Percentiles rank a stretch among this genome's conserved stretches.
Conservation (phyloP, 78 protist genomes). For the Blattamonas nauphoetae region DNA sequence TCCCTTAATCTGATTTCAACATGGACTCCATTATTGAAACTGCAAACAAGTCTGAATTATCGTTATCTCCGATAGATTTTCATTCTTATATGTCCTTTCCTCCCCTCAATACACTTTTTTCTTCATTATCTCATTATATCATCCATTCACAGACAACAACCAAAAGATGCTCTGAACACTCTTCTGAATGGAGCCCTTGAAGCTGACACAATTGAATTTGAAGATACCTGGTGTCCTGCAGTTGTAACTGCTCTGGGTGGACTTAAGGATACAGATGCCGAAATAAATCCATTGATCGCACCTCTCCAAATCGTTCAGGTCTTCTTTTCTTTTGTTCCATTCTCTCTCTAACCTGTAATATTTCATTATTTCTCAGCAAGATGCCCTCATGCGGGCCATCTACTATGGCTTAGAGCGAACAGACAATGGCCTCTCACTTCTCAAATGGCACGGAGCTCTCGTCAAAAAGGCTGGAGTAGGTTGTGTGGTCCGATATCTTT, state of each 20-base stretch:
- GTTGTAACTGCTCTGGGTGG: neutral
- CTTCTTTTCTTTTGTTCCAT: too few species aligned
- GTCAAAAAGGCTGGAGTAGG: conserved; percentile 1
- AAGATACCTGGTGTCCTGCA: neutral
- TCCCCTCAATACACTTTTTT: too few species aligned
- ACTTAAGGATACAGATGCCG: neutral
- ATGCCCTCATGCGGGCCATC: neutral
- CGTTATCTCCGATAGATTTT: too few species aligned
- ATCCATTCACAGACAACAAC: too few species aligned
- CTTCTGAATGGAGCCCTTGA: neutral
- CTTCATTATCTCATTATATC: too few species aligned
- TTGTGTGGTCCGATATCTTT: neutral
- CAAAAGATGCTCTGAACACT: neutral
- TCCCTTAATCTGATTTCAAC: too few species aligned
- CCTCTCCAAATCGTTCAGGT: neutral
- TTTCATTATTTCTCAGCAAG: too few species aligned
- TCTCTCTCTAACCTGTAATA: too few species aligned
- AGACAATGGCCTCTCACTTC: neutral
- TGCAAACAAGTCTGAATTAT: too few species aligned
- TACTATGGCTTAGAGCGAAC: neutral
- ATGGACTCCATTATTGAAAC: too few species aligned
- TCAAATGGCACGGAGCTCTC: conserved; percentile 12
- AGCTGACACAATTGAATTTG: neutral
- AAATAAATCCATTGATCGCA: neutral
- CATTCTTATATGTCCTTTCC: too few species aligned